Evolutionary conservation across 441 rosid genomes (phyloP).

Genomic region (Adansonia grandidieri): DNA sequence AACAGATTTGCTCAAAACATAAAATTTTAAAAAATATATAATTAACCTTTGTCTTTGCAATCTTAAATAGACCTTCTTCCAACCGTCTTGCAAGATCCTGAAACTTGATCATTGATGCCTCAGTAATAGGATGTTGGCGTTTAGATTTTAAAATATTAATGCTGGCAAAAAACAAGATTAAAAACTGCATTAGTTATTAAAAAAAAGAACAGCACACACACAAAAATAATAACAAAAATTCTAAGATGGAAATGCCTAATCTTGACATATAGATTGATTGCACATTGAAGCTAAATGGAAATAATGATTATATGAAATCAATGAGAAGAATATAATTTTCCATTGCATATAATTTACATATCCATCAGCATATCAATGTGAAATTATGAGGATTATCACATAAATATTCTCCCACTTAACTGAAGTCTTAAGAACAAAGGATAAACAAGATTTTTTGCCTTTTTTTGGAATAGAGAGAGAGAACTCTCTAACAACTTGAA

Average conservation of each 20-base stretch:
- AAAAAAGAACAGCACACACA: conserved; percentile 3
- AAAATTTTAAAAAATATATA: background rate
- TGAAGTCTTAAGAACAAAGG: background rate
- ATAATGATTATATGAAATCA: background rate
- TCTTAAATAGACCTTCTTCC: conserved; percentile 87
- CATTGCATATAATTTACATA: background rate
- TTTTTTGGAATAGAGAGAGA: background rate
- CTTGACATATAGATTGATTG: background rate
- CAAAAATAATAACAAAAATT: background rate
- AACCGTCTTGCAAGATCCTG: conserved; percentile 82
- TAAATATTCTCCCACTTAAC: background rate
- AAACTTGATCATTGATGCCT: conserved; percentile 54
- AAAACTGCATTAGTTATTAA: conserved; percentile 19
- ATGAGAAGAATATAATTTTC: background rate
- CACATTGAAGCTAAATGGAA: background rate
- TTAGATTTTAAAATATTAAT: conserved; percentile 56
- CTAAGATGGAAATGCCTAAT: conserved; percentile 1
- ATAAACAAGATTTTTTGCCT: background rate
- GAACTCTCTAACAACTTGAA: background rate
- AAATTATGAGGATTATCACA: background rate
- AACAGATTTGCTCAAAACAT: background rate
- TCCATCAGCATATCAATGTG: background rate
- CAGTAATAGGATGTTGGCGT: conserved; percentile 53
- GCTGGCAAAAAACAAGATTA: conserved; percentile 46
- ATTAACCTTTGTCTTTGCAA: conserved; percentile 74